Evolutionary conservation across 768 basidiomycete species (phyloP).

Genomic region (Termitomyces bulborhizus): DNA sequence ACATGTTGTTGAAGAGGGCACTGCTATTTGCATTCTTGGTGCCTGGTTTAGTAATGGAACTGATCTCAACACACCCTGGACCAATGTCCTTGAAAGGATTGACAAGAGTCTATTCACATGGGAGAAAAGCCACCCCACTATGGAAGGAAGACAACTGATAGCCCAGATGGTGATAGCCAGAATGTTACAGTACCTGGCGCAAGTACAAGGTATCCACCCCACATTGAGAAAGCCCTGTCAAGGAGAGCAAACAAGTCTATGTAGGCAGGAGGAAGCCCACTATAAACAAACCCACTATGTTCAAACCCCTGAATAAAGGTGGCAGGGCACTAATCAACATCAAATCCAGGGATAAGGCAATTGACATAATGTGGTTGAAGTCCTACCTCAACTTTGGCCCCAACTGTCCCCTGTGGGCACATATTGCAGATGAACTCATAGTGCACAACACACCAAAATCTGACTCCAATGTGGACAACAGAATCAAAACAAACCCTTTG

Average conservation of each 20-base stretch:
- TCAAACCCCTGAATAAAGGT: slow-evolving; percentile 9
- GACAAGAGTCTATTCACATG: slow-evolving; percentile 14
- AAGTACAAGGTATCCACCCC: slow-evolving; percentile 34
- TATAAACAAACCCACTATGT: slow-evolving; percentile 17
- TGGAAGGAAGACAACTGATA: slow-evolving; percentile 19
- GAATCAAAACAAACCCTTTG: too few relatives aligned
- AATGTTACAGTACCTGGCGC: slow-evolving; percentile 26
- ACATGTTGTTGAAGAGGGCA: slow-evolving; percentile 22
- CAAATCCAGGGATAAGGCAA: too few relatives aligned
- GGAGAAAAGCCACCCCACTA: slow-evolving; percentile 21
- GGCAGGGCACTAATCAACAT: slow-evolving; percentile 20
- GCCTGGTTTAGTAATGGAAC: slow-evolving; percentile 23
- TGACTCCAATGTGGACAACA: too few relatives aligned
- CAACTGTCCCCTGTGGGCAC: slow-evolving; percentile 21
- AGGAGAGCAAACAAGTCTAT: slow-evolving; percentile 6
- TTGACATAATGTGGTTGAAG: too few relatives aligned
- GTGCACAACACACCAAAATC: not conserved
- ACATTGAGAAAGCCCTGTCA: slow-evolving; percentile 1
- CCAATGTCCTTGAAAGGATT: slow-evolving; percentile 20
- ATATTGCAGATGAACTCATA: slow-evolving; percentile 19
- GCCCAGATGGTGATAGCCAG: slow-evolving; percentile 21
- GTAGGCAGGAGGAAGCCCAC: slow-evolving; percentile 3
- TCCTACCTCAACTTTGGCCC: slow-evolving; percentile 13
- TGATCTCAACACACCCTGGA: slow-evolving; percentile 18
- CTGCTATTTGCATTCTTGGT: slow-evolving; percentile 23